phyloP scores from a whole-genome alignment of 495 filamentous ascomycete species.

The Penicillium cinerascens region DNA sequence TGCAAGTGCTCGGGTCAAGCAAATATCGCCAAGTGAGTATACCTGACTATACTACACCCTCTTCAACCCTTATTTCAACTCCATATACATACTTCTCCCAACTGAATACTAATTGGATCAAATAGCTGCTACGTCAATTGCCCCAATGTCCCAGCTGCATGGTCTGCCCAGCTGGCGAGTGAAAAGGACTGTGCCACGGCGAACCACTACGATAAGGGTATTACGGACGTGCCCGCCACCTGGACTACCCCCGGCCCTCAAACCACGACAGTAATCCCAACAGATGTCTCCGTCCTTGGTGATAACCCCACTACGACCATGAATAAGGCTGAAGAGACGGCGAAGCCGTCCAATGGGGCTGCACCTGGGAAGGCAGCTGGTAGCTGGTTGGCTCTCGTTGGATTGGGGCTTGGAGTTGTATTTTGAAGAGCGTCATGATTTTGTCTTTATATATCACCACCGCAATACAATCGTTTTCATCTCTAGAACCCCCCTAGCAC shows the following conservation, averaged over 20 bases:
- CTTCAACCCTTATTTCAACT: neutral
- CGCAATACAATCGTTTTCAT: too few relatives aligned
- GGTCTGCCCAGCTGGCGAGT: conserved; percentile 13
- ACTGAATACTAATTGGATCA: neutral
- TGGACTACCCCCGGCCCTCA: conserved; percentile 18
- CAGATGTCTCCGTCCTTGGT: neutral
- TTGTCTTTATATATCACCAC: neutral
- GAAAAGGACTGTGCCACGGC: conserved; percentile 20
- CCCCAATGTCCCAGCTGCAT: conserved; percentile 11
- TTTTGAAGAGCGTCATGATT: neutral
- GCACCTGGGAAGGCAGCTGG: conserved; percentile 10
- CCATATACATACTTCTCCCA: neutral
- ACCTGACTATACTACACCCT: neutral
- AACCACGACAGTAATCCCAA: conserved; percentile 6
- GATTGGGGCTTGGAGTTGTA: conserved; percentile 17
- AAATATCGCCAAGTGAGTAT: conserved; percentile 25
- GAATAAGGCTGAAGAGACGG: conserved; percentile 4
- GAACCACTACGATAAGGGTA: conserved; percentile 22
- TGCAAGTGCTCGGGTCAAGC: conserved; percentile 25
- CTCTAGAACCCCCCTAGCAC: too few relatives aligned
- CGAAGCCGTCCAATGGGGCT: conserved; percentile 16
- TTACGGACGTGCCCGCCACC: conserved; percentile 10
- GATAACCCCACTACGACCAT: neutral
- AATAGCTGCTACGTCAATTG: conserved; percentile 22
- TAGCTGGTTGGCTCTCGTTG: conserved; percentile 19